A percentile compares a stretch with the other conserved stretches of the same genome.
Conservation (phyloP, 2,329 filamentous ascomycete species). For the Colletotrichum godetiae region DNA sequence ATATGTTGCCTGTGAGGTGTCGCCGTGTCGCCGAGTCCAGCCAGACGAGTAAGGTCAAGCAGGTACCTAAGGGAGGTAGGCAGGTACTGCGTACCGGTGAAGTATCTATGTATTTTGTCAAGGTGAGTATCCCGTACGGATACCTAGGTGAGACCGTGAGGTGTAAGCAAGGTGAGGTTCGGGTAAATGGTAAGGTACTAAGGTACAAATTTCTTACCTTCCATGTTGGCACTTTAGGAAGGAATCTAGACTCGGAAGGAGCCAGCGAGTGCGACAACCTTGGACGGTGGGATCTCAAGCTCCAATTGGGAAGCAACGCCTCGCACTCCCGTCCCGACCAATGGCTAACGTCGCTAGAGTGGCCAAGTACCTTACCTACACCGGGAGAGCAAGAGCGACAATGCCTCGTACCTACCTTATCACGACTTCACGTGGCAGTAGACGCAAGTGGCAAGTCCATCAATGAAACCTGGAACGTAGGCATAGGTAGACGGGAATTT, state of each 20-base stretch:
- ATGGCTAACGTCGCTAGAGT: not conserved
- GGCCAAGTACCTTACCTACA: not conserved
- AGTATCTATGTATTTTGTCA: not conserved
- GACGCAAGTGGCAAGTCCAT: not conserved
- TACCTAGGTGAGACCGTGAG: not conserved
- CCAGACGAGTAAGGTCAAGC: not conserved
- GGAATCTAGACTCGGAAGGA: not conserved
- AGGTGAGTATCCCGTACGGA: not conserved
- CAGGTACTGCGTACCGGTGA: no score
- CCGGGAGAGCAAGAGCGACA: not conserved
- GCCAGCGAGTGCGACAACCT: not conserved
- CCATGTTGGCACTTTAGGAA: not conserved
- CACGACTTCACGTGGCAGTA: slow-evolving; percentile 18
- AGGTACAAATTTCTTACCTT: no score
- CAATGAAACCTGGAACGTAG: not conserved
- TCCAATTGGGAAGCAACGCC: not conserved
- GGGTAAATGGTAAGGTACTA: no score
- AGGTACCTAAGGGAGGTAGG: not conserved
- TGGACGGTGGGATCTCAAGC: not conserved
- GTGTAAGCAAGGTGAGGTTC: not conserved
- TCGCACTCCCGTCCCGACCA: not conserved
- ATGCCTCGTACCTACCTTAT: not conserved
- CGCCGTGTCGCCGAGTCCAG: slow-evolving; percentile 8
- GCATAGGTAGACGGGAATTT: not conserved
- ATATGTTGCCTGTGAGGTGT: not conserved